Base-by-base conservation (phyloP, 176 grass and related monocot genomes). In the Aegilops speltoides region DNA sequence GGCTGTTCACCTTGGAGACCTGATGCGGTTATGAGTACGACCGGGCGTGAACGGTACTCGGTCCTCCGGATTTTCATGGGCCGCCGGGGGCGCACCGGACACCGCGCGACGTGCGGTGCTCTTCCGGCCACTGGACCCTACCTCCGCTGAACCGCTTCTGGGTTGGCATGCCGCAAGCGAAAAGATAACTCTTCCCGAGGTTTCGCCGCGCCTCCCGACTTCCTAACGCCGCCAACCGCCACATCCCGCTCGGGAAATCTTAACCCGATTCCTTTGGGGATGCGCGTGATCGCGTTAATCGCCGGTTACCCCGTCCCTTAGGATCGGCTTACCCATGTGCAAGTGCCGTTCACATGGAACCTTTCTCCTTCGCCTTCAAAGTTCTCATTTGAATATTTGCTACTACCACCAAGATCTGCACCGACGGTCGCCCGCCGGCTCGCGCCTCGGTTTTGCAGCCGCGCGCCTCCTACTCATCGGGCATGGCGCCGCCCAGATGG, bases 311-410 rank as follows among this genome's bases (percentile, higher is more conserved):
- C 87, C 81, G 81, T 89, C 92, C 80, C 89, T 85, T 88, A 91
- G 76, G 81, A 91, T 85, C 89, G 76, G 89, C 81, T 91, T 80
- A 91, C 89, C 81, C 89, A 88, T 91, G 68, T 92, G 86, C 78
- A 92, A 89, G 90, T 92, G 87, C 72, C 81, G 87, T 89, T 91
- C 89, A 94, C 92, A 94, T 94, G 89, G 92, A 91, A 94, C 92
- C 87, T 89, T 94, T 93, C 88, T 90, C 91, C 91, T 88, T n/a
- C n/a, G 91, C 88, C 86, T 88, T 90, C 86, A 90, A 93, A 93
- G 88, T 90, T 93, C 91, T 90, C 86, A 90, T 93, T 93, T 93
- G 85, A 93, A 93, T 93, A 93, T 90, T 87, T 89, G 80, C 91
- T 89, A 92, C 87, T 93, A 89, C 92, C 89, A 91, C 92, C 86